Evolutionary conservation across 225 moss, liverwort and hornwort genomes (phyloP), one percentile per base, ranked within the genome.

Genomic region (Bryum argenteum): DNA sequence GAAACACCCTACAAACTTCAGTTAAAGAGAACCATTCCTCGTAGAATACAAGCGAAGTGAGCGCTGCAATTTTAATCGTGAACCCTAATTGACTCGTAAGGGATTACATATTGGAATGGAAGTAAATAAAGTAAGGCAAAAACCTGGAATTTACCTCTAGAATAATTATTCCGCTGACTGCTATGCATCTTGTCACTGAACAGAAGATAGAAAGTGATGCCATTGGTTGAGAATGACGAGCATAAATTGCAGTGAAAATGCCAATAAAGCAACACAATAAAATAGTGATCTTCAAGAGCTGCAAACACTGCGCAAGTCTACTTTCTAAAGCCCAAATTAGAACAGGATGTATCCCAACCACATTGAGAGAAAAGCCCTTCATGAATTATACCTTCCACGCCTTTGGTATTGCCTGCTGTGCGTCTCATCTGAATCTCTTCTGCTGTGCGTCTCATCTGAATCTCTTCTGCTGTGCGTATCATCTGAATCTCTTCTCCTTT

Each of bases 351-450:
- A 24, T 55, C 11, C 18, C 12, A 66, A 54, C 48, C 40, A 56
- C 8, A 68, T 42, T 20, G n/a, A 68, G 57, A n/a, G 22, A 8
- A 21, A 11, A 50, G 11, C 38, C 59, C 60, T 45, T 26, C 13
- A 70, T 61, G 11, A 11, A 66, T 16, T 85, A 26, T 73, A 96
- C 96, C 96, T 93, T 84, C 82, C 87, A 47, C 84, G 87, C 47
- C 68, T 83, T 59, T 90, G 83, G 50, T 79, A 81, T 66, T 83
- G 90, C 67, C 88, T 78, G 61, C 52, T 75, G 61, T 82, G 71
- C 43, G 72, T 72, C 71, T 84, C 77, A n/a, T 79, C 72, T 39
- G 74, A 66, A 65, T 74, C 83, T 60, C 87, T 85, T 70, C 89
- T 86, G 43, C 84, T 33, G 61, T 82, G 71, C 43, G 72, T 72